Conservation (phyloP, 441 rosid genomes). For the Cnidoscolus chayamansa region DNA sequence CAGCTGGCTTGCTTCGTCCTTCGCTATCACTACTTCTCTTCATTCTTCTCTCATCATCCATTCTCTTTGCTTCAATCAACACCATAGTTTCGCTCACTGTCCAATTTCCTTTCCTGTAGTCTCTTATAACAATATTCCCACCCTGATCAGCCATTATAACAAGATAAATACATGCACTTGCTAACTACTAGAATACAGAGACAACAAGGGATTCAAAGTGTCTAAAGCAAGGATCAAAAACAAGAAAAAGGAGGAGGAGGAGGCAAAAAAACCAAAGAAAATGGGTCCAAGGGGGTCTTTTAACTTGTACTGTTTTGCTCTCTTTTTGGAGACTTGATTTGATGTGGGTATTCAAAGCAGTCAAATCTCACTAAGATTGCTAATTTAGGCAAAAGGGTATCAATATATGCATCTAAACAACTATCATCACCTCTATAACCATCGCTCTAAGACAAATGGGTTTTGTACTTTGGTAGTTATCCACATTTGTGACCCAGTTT, state of each 20-base stretch:
- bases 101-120: constrained; percentile 90
- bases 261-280: neutral
- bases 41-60: constrained; percentile 82
- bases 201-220: neutral
- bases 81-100: constrained; percentile 72
- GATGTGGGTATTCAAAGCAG: constrained; percentile 33
- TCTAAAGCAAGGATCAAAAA: neutral
- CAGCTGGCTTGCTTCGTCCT: constrained; percentile 52
- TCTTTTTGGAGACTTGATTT: constrained; percentile 34
- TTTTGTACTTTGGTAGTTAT: neutral
- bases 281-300: constrained; percentile 22
- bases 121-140: constrained; percentile 52
- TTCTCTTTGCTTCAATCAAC: constrained; percentile 77
- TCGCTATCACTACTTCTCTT: constrained; percentile 45
- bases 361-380: constrained; percentile 33
- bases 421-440: neutral
- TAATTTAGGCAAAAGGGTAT: constrained; percentile 26
- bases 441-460: neutral
- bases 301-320: constrained; percentile 19
- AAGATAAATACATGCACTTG: constrained; percentile 32
- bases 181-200: constrained; percentile 14
- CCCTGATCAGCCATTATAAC: constrained; percentile 47
- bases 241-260: neutral
- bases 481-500: neutral
- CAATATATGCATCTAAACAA: constrained; percentile 12